Percentiles rank a stretch among this genome's conserved stretches.
Conservation (phyloP, 2,329 filamentous ascomycete species). For the Moelleriella libera region DNA sequence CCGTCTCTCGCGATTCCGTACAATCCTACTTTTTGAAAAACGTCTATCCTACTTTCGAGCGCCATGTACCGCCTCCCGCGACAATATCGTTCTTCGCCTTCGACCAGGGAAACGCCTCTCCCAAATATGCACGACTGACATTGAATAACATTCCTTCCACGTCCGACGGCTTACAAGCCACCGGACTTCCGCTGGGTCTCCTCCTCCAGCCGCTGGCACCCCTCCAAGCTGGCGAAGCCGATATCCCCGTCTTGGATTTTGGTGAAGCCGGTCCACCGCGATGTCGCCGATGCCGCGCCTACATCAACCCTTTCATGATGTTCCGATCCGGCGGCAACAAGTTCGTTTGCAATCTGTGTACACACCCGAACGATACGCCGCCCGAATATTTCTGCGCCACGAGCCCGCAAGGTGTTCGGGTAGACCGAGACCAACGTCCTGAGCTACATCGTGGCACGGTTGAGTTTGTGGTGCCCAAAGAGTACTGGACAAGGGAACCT, state of each 20-base stretch:
- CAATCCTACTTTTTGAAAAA: constrained; percentile 77
- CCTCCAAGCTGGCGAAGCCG: constrained; percentile 69
- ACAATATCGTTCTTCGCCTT: constrained; percentile 82
- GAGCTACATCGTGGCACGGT: constrained; percentile 87
- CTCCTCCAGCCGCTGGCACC: constrained; percentile 78
- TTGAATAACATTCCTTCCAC: constrained; percentile 86
- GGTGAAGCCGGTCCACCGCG: constrained; percentile 80
- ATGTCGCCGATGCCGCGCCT: constrained; percentile 83
- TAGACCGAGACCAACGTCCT: constrained; percentile 78
- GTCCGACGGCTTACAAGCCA: constrained; percentile 64
- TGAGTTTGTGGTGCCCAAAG: constrained; percentile 92
- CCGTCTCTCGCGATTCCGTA: constrained; percentile 65
- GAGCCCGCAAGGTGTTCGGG: constrained; percentile 70
- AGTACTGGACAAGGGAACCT: constrained; percentile 95
- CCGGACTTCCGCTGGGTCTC: constrained; percentile 74
- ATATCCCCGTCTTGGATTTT: constrained; percentile 89
- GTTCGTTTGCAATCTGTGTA: constrained; percentile 96
- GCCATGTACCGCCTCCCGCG: constrained; percentile 79
- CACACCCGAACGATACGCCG: constrained; percentile 87
- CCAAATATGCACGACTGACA: constrained; percentile 82
- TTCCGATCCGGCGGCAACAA: constrained; percentile 91
- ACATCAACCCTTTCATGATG: constrained; percentile 99
- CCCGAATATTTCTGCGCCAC: constrained; percentile 88
- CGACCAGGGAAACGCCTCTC: constrained; percentile 92
- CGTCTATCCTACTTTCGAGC: constrained; percentile 90